phyloP scores from a whole-genome alignment of 2,329 filamentous ascomycete genomes.

The Trichoderma arundinaceum region DNA sequence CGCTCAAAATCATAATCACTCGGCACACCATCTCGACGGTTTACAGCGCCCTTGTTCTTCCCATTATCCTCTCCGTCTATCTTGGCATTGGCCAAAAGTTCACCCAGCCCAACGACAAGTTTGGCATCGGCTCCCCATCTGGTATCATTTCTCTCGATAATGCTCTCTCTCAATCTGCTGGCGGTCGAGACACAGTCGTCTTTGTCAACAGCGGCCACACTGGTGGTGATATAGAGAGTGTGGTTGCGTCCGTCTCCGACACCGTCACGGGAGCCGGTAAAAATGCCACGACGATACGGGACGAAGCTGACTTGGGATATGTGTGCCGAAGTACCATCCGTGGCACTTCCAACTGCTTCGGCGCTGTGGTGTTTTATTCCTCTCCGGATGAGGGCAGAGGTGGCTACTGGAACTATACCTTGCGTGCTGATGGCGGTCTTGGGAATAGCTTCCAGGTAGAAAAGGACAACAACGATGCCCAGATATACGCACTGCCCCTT shows the following conservation, averaged over 20 bases:
- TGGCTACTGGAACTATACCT: conserved; percentile 72
- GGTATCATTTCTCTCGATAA: conserved; percentile 68
- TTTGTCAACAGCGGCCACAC: conserved; percentile 76
- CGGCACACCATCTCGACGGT: conserved; percentile 58
- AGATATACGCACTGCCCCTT: conserved; percentile 71
- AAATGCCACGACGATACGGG: conserved; percentile 36
- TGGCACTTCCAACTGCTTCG: conserved; percentile 74
- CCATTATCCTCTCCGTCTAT: conserved; percentile 61
- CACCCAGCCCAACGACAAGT: conserved; percentile 74
- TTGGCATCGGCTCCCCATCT: conserved; percentile 67
- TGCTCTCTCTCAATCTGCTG: conserved; percentile 62
- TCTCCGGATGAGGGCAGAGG: conserved; percentile 65
- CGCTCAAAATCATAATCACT: conserved; percentile 60
- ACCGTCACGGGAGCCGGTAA: conserved; percentile 38
- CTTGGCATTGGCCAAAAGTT: conserved; percentile 75
- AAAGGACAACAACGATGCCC: conserved; percentile 62
- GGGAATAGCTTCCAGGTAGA: conserved; percentile 62
- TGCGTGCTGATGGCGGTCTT: conserved; percentile 67
- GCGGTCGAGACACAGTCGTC: conserved; percentile 66
- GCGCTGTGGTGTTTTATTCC: conserved; percentile 72
- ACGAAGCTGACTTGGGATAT: conserved; percentile 41
- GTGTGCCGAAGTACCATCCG: conserved; percentile 64
- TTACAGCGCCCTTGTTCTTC: conserved; percentile 62
- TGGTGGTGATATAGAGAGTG: conserved; percentile 70
- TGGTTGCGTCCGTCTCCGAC: conserved; percentile 59